A percentile compares a stretch with the other conserved stretches of the same genome.
phyloP scores from a whole-genome alignment of 805 yeast species.

The Lipomyces kockii region DNA sequence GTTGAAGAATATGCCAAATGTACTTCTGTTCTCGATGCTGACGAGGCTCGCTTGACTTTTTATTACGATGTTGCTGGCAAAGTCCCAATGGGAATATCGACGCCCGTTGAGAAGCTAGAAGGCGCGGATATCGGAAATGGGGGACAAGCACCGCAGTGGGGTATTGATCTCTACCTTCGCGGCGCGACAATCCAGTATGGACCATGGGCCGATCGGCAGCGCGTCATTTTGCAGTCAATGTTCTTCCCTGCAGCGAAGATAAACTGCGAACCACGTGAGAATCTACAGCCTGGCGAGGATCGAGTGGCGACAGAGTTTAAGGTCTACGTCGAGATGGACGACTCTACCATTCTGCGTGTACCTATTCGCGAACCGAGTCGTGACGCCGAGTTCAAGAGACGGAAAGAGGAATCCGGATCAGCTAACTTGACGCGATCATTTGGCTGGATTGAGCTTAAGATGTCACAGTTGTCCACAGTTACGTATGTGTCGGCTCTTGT shows the following conservation, averaged over 20 bases:
- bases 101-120: neutral
- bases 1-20: slow-evolving; percentile 80
- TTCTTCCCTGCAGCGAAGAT: slow-evolving; percentile 70
- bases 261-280: slow-evolving; percentile 55
- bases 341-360: slow-evolving; percentile 69
- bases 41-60: slow-evolving; percentile 58
- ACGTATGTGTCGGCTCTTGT: slow-evolving; percentile 55
- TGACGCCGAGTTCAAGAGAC: slow-evolving; percentile 54
- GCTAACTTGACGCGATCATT: slow-evolving; percentile 63
- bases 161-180: slow-evolving; percentile 61
- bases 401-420: slow-evolving; percentile 42
- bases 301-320: slow-evolving; percentile 65
- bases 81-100: slow-evolving; percentile 50
- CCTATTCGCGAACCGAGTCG: slow-evolving; percentile 88
- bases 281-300: slow-evolving; percentile 53
- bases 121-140: slow-evolving; percentile 58
- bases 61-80: slow-evolving; percentile 75
- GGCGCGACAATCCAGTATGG: slow-evolving; percentile 80
- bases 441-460: slow-evolving; percentile 88
- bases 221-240: slow-evolving; percentile 64
- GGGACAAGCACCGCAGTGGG: slow-evolving; percentile 62
- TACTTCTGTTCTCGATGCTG: slow-evolving; percentile 68
- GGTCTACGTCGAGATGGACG: slow-evolving; percentile 60
- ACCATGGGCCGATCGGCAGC: slow-evolving; percentile 93
- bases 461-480: slow-evolving; percentile 58